Evolutionary conservation across 805 yeast genomes (phyloP), one percentile per base, ranked within the genome.

Genomic region (Clavispora carvajalis): DNA sequence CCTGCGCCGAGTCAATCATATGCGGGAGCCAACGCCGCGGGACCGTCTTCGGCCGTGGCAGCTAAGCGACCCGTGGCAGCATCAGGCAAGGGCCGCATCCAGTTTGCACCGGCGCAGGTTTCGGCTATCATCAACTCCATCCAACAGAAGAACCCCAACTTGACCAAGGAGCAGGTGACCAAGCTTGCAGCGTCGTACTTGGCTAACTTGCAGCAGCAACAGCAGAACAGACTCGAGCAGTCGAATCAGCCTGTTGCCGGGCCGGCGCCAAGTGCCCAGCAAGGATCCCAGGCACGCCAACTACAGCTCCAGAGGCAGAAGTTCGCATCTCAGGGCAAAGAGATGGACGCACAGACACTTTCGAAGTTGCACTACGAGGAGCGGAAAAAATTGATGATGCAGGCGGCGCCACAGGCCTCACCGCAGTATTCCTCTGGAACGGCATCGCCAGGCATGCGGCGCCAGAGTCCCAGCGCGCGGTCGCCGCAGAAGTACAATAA

Each of bases 71-170:
- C 31, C 3, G 39, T 34, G 11, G 34, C 35, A 2, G 29, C 36
- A 2, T 48, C 51, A 2, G 18, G 38, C 26, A 62, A 65, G 38
- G 60, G 67, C 10, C 52, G 70, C 22, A 59, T 68, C 16, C 69
- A 65, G 33, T 74, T 79, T 57, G 74, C 79, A 0, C 77, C 80
- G 11, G 76, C 80, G 1, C 86, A 81, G 49, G 83, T 81, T 4
- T 73, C 84, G 8, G 81, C 84, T 1, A 73, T 81, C 31, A 76
- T 81, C 42, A 76, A 70, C 48, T 78, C 80, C 34, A 80, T 81
- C 39, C 85, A 80, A 54, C 62, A 73, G n/a, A 79, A 79, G 50
- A 76, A 81, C 54, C 88, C 88, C 1, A 73, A 69, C 23, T 61
- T 79, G 54, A 67, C 78, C 9, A 79, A 79, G 45, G 82, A 77